phyloP scores from a whole-genome alignment of 2,329 filamentous ascomycete species.

The Aspergillus melleus region DNA sequence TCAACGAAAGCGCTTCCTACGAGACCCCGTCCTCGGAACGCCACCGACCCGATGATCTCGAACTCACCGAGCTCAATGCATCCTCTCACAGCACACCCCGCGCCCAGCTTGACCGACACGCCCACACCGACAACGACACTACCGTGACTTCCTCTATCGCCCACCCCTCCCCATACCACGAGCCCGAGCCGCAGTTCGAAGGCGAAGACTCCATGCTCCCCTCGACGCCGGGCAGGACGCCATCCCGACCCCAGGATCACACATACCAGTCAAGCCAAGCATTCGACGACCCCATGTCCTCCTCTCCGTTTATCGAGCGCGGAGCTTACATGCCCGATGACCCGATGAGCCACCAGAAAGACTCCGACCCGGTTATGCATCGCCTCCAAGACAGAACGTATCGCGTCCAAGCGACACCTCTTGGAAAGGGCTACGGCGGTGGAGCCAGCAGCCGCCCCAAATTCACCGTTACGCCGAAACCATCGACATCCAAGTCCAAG shows the following conservation, averaged over 20 bases:
- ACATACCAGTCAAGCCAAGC: slow-evolving; percentile 45
- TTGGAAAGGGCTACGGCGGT: slow-evolving; percentile 53
- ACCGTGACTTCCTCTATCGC: slow-evolving; percentile 46
- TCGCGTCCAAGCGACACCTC: slow-evolving; percentile 86
- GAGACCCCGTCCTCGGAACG: slow-evolving; percentile 41
- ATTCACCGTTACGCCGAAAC: slow-evolving; percentile 34
- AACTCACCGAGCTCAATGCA: slow-evolving; percentile 44
- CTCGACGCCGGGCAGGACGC: slow-evolving; percentile 35
- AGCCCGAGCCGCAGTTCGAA: slow-evolving; percentile 37
- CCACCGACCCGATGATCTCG: slow-evolving; percentile 45
- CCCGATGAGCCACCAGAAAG: slow-evolving; percentile 50
- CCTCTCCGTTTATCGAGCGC: slow-evolving; percentile 44
- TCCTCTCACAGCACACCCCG: slow-evolving; percentile 51
- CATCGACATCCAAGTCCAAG: slow-evolving; percentile 27
- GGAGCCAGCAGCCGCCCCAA: slow-evolving; percentile 29
- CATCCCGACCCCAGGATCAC: slow-evolving; percentile 17
- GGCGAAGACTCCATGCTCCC: slow-evolving; percentile 39
- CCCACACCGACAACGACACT: slow-evolving; percentile 34
- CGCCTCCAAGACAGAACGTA: slow-evolving; percentile 95
- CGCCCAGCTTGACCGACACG: slow-evolving; percentile 32
- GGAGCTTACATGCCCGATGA: slow-evolving; percentile 29
- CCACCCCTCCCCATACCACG: slow-evolving; percentile 73
- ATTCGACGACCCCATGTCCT: slow-evolving; percentile 62
- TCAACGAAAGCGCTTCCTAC: slow-evolving; percentile 42
- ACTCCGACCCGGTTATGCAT: slow-evolving; percentile 77